A percentile compares a stretch with the other conserved stretches of the same genome.
These are phyloP conservation scores for Thraustotheca clavata DNA, from an alignment of 352 stramenopile genomes.

Conservation along the genomic window DNA sequence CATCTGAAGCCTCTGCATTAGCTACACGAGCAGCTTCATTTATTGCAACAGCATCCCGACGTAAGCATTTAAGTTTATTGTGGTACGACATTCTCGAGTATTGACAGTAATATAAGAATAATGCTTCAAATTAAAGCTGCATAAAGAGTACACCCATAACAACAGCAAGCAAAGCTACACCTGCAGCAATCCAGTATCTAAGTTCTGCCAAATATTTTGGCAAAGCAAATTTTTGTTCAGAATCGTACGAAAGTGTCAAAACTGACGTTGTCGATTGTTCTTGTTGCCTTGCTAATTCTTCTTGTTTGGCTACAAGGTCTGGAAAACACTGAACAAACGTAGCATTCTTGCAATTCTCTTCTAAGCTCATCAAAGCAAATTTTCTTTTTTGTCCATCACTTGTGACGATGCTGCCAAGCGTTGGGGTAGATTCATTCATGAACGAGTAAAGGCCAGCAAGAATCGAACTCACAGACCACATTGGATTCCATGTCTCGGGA, in stretches of 20 bases:
- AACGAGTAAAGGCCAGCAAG: constrained; percentile 94
- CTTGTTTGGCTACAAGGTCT: constrained; percentile 74
- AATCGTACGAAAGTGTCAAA: not conserved
- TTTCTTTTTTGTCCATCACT: constrained; percentile 80
- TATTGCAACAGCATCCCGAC: no score
- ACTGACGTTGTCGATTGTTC: constrained; percentile 21
- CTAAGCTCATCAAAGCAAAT: constrained; percentile 68
- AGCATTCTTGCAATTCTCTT: constrained; percentile 71
- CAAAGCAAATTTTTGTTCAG: not conserved
- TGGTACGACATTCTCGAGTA: no score
- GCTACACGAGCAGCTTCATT: no score
- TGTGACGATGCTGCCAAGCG: constrained; percentile 83
- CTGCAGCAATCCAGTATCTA: not conserved
- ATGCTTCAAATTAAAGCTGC: no score
- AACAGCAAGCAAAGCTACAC: not conserved
- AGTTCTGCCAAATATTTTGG: not conserved
- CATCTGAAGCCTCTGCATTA: no score
- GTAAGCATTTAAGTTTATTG: no score
- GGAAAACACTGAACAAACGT: constrained; percentile 86
- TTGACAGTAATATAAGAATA: no score
- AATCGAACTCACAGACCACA: constrained; percentile 94
- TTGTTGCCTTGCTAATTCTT: constrained; percentile 40
- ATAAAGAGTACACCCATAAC: not conserved
- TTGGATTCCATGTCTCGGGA: constrained; percentile 94
- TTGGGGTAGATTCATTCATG: constrained; percentile 67